Percentiles rank a stretch among this genome's conserved stretches.
Evolutionary conservation across 1,284 basidiomycete genomes (phyloP).

Genomic region (Austroboletus novae-zelandiae): DNA sequence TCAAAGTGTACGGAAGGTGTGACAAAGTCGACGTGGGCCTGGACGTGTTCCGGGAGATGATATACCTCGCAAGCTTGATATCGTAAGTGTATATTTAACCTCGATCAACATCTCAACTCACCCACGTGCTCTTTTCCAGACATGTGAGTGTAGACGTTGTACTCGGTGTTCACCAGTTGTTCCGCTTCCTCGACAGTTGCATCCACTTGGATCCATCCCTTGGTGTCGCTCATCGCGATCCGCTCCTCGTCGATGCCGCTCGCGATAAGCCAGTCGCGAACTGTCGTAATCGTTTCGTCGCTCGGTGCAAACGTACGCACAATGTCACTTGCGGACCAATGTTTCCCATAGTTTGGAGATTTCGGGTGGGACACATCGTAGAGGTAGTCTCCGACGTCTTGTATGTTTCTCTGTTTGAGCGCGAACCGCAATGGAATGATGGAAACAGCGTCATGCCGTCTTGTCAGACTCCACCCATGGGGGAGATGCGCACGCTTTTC

Average conservation of each 20-base stretch:
- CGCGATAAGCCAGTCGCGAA: slow-evolving; percentile 39
- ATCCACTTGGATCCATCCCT: slow-evolving; percentile 40
- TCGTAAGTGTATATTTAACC: slow-evolving; percentile 17
- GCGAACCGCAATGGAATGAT: slow-evolving; percentile 40
- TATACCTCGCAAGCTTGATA: slow-evolving; percentile 40
- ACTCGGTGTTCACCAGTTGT: slow-evolving; percentile 39
- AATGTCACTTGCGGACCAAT: slow-evolving; percentile 41
- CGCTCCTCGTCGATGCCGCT: slow-evolving; percentile 29
- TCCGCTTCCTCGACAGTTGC: slow-evolving; percentile 42
- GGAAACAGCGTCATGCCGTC: slow-evolving; percentile 27
- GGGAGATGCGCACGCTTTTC: slow-evolving; percentile 34
- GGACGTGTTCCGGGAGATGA: slow-evolving; percentile 40
- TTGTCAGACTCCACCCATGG: slow-evolving; percentile 30
- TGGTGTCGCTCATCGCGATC: slow-evolving; percentile 22
- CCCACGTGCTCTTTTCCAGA: slow-evolving; percentile 33
- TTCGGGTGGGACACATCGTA: slow-evolving; percentile 42
- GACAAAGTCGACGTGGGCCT: slow-evolving; percentile 45
- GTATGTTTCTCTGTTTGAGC: slow-evolving; percentile 40
- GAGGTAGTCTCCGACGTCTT: slow-evolving; percentile 35
- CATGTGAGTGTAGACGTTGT: slow-evolving; percentile 40
- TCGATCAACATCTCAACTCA: slow-evolving; percentile 7
- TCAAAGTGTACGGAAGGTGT: slow-evolving; percentile 44
- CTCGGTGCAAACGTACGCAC: slow-evolving; percentile 40
- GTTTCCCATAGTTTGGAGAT: slow-evolving; percentile 41
- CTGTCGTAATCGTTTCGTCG: slow-evolving; percentile 34